Conservation (phyloP, 2,329 filamentous ascomycete species). For the Fonsecaea multimorphosa region DNA sequence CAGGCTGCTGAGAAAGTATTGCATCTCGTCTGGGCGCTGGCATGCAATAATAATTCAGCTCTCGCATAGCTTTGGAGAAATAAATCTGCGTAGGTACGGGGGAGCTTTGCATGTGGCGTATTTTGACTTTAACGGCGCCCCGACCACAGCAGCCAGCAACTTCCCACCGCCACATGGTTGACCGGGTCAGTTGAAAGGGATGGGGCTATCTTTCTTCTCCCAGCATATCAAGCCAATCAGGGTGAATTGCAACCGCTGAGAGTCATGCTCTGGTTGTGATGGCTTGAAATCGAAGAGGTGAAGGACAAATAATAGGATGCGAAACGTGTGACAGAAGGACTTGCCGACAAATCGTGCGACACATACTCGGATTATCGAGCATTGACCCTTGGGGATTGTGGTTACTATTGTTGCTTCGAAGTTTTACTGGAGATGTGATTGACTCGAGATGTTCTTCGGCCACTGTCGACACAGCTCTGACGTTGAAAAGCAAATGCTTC, state of each 20-base stretch:
- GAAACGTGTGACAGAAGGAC: conserved; percentile 19
- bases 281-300: background rate
- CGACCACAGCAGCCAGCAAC: conserved; percentile 3
- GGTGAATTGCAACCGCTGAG: conserved; percentile 13
- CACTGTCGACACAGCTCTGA: background rate
- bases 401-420: conserved; percentile 1
- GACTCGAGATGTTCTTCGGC: background rate
- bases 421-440: background rate
- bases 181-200: conserved; percentile 19
- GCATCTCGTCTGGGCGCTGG: background rate
- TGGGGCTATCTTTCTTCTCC: conserved; percentile 1
- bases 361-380: conserved; percentile 6
- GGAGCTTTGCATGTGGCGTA: background rate
- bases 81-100: background rate
- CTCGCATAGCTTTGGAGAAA: background rate
- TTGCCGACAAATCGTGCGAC: conserved; percentile 1
- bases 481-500: background rate
- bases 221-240: conserved; percentile 16
- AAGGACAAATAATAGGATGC: background rate
- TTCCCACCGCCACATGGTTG: conserved; percentile 28
- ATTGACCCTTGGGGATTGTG: background rate
- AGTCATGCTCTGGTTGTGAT: conserved; percentile 8
- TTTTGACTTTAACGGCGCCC: conserved; percentile 20
- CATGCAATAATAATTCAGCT: background rate
- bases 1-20: background rate